Evolutionary conservation across 2,329 filamentous ascomycete genomes (phyloP).

Genomic region (Gnomoniopsis smithogilvyi): DNA sequence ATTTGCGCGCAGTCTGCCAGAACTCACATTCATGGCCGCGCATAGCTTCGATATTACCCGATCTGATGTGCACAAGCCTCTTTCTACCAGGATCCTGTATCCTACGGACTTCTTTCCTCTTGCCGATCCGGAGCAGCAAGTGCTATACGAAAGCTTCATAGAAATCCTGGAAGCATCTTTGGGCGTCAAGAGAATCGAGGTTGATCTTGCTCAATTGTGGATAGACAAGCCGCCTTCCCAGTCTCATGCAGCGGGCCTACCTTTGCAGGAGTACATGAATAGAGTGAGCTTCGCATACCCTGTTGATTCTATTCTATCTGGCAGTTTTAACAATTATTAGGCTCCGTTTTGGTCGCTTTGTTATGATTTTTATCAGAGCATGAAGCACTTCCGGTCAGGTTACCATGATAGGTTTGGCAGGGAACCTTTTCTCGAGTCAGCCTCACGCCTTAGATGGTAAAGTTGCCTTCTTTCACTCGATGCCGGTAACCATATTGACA

Average conservation of each 20-base stretch:
- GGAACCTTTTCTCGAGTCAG: slow-evolving; percentile 10
- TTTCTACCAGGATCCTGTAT: slow-evolving; percentile 4
- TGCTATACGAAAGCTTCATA: slow-evolving; percentile 6
- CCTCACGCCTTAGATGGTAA: slow-evolving; percentile 8
- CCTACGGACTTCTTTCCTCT: slow-evolving; percentile 13
- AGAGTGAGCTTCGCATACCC: background rate
- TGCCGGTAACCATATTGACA: background rate
- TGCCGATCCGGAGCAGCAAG: slow-evolving; percentile 4
- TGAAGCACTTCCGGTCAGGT: slow-evolving; percentile 4
- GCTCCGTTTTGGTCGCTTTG: slow-evolving; percentile 14
- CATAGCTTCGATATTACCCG: slow-evolving; percentile 5
- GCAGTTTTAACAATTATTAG: background rate
- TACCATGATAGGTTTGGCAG: slow-evolving; percentile 4
- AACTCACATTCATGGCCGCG: slow-evolving; percentile 4
- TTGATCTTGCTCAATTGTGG: slow-evolving; percentile 9
- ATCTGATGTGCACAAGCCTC: background rate
- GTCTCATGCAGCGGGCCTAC: background rate
- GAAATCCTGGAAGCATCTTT: slow-evolving; percentile 6
- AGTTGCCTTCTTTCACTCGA: background rate
- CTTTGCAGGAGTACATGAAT: slow-evolving; percentile 11
- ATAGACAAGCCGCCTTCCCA: background rate
- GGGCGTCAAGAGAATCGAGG: background rate
- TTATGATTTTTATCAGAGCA: slow-evolving; percentile 6
- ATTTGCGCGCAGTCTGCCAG: slow-evolving; percentile 4
- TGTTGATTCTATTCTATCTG: too few relatives aligned